A percentile compares a stretch with the other conserved stretches of the same genome.
Conservation (phyloP, 192 early-diverging fungal genomes). For the Blastocladiella britannica region DNA sequence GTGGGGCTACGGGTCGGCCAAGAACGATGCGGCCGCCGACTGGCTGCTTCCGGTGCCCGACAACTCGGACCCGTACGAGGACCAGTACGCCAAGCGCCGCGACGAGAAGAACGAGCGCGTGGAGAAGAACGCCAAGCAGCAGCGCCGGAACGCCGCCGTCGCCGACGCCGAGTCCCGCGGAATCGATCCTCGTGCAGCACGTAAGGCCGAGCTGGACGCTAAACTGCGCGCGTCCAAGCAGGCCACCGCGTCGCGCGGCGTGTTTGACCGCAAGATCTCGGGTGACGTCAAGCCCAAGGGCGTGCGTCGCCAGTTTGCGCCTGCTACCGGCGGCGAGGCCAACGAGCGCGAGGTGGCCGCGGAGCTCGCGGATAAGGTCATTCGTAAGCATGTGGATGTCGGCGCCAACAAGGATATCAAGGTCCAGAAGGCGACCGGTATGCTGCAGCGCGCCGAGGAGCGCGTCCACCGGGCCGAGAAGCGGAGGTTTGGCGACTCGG, state of each 20-base stretch:
- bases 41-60: slow-evolving; percentile 89
- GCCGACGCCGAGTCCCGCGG: slow-evolving; percentile 28
- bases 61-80: slow-evolving; percentile 62
- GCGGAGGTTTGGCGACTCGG: too few species aligned
- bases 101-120: slow-evolving; percentile 77
- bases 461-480: not conserved
- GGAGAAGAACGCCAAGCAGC: slow-evolving; percentile 69
- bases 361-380: not conserved
- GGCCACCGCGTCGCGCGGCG: slow-evolving; percentile 76
- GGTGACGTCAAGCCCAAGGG: slow-evolving; percentile 74
- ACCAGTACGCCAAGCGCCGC: slow-evolving; percentile 55
- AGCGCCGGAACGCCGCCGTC: slow-evolving; percentile 71
- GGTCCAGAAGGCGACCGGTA: not conserved
- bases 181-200: slow-evolving; percentile 30
- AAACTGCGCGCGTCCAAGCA: slow-evolving; percentile 52
- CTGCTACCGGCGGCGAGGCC: not conserved
- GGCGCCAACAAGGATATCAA: slow-evolving; percentile 1
- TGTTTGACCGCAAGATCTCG: slow-evolving; percentile 63
- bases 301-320: slow-evolving; percentile 22
- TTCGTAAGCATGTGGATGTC: not conserved
- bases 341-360: not conserved
- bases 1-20: slow-evolving; percentile 70
- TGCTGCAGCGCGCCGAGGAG: not conserved
- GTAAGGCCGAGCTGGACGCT: slow-evolving; percentile 51
- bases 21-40: slow-evolving; percentile 47